Evolutionary conservation across 2,329 filamentous ascomycete genomes (phyloP), one percentile per base, ranked within the genome.

Genomic region (Fusarium heterosporum): DNA sequence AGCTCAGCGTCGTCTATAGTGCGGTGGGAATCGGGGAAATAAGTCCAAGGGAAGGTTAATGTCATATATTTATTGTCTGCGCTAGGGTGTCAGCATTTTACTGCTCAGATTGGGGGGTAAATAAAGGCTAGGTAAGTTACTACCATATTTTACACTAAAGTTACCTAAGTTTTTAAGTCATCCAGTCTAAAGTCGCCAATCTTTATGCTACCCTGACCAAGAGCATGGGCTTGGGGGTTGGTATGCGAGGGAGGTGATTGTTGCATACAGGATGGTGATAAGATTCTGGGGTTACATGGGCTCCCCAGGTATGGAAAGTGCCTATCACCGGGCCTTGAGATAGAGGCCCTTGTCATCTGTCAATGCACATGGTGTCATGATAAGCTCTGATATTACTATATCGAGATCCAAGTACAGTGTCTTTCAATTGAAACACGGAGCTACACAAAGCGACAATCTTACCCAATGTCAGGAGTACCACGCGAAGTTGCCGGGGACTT

Each of bases 361-460:
- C 6, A 1, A 5, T n/a, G 10, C 19, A 17, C 12, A 32, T 42
- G 7, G 50, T 36, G 39, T 19, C 16, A 8, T 26, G 4, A 17
- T 11, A 32, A 36, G 34, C 34, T 17, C 3, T 8, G 3, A 4
- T 9, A 10, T 17, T 11, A 36, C 34, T 36, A 16, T 10, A 36
- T 5, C 16, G 10, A 36, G 8, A 17, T 36, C 6, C 10, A 34
- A 34, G 19, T 17, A 28, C 50, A 53, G 40, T 28, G 36, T 2
- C 6, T 22, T 6, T 10, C 2, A 10, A 5, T 9, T 2, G 9
- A 22, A 1, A 4, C 3, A 19, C 12, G 17, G 22, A 34, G 29
- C 38, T 39, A 47, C 58, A 28, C 47, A 4, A 17, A 26, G 17
- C 19, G 58, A 38, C 30, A 56, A 61, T 61, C 56, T 22, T 5